Conservation (phyloP, 768 basidiomycete genomes). For the Lactifluus volemus region DNA sequence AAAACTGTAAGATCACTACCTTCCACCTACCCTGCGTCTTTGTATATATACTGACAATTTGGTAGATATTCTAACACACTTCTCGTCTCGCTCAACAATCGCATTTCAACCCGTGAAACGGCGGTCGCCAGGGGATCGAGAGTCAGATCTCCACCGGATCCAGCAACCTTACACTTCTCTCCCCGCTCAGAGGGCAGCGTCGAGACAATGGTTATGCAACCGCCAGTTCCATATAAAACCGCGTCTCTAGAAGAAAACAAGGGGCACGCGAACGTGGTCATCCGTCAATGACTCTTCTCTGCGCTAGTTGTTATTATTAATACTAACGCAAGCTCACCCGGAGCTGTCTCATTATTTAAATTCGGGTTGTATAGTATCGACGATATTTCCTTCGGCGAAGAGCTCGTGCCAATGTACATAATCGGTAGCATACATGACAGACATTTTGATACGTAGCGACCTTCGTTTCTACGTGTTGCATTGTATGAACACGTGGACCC, state of each 20-base stretch:
- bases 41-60: neutral
- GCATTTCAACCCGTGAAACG: neutral
- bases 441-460: neutral
- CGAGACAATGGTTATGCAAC: neutral
- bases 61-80: neutral
- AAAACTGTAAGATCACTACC: neutral
- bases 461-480: neutral
- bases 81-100: slow-evolving; percentile 5
- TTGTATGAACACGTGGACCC: no score
- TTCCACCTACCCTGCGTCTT: no score
- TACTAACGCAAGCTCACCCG: neutral
- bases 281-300: neutral
- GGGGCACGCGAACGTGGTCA: neutral
- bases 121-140: neutral
- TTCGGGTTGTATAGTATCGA: neutral
- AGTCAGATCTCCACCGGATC: no score
- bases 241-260: neutral
- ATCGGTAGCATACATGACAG: neutral
- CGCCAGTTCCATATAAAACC: neutral
- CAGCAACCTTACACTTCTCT: no score
- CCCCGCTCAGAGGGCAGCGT: neutral
- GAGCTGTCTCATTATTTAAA: neutral
- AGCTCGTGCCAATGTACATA: neutral
- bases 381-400: neutral
- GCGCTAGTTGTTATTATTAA: neutral